Conservation (phyloP, 2,329 filamentous ascomycete genomes). For the Fusarium cicatricum region DNA sequence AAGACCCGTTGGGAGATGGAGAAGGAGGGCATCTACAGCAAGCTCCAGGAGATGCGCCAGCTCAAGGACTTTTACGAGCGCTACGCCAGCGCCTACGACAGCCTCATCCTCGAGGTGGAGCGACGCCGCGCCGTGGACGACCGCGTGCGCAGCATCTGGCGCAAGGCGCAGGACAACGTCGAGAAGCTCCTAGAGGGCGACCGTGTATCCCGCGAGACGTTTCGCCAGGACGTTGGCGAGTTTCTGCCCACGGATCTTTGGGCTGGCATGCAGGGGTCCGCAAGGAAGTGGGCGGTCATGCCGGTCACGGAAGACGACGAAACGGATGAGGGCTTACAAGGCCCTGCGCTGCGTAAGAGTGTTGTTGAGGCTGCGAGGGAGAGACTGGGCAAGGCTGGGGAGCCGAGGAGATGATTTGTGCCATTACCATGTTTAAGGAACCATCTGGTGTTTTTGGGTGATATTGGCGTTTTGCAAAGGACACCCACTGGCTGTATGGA, state of each 20-base stretch:
- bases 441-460: slow-evolving; percentile 1
- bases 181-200: slow-evolving; percentile 80
- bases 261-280: slow-evolving; percentile 74
- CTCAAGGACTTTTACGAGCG: slow-evolving; percentile 86
- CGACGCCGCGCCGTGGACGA: slow-evolving; percentile 77
- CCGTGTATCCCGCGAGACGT: slow-evolving; percentile 75
- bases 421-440: background rate
- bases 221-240: slow-evolving; percentile 83
- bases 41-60: slow-evolving; percentile 78
- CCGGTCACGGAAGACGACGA: slow-evolving; percentile 42
- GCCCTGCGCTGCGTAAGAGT: slow-evolving; percentile 29
- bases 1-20: slow-evolving; percentile 77
- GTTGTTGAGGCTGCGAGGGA: slow-evolving; percentile 38
- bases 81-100: slow-evolving; percentile 85
- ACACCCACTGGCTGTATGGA: too few species aligned
- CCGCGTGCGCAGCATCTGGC: slow-evolving; percentile 76
- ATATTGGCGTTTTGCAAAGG: background rate
- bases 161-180: slow-evolving; percentile 79
- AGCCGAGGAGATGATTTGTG: slow-evolving; percentile 13
- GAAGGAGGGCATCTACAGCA: slow-evolving; percentile 71
- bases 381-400: slow-evolving; percentile 24
- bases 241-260: slow-evolving; percentile 89
- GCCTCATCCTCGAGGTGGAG: slow-evolving; percentile 83
- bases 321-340: slow-evolving; percentile 16
- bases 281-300: slow-evolving; percentile 60